Evolutionary conservation across 2,329 filamentous ascomycete genomes (phyloP).

Genomic region (Colletotrichum somersetense): DNA sequence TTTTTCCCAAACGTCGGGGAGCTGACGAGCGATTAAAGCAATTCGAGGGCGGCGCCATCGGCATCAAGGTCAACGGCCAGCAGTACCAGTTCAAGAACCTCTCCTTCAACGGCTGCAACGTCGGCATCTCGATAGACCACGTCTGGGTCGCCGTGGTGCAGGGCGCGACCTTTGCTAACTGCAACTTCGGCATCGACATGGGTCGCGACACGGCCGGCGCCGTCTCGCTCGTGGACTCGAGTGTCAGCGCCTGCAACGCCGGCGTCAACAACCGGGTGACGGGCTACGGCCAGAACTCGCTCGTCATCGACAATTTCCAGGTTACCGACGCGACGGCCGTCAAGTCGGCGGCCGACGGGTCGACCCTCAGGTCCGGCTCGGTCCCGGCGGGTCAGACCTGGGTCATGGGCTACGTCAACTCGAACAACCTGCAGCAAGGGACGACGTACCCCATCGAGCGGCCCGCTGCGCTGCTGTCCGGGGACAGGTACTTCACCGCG

Average conservation of each 20-base stretch:
- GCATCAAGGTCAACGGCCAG: conserved; percentile 49
- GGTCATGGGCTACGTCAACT: conserved; percentile 47
- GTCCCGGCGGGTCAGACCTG: conserved; percentile 46
- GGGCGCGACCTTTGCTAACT: conserved; percentile 47
- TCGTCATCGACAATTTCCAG: conserved; percentile 48
- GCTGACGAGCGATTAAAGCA: conserved; percentile 33
- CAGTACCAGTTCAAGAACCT: conserved; percentile 53
- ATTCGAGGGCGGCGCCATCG: conserved; percentile 51
- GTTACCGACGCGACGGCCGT: conserved; percentile 45
- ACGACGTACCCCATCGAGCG: conserved; percentile 49
- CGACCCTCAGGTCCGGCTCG: conserved; percentile 34
- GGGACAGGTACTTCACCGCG: conserved; percentile 48
- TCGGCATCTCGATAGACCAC: conserved; percentile 47
- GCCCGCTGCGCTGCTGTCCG: conserved; percentile 48
- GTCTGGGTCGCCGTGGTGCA: conserved; percentile 49
- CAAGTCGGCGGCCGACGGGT: conserved; percentile 43
- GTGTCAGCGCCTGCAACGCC: conserved; percentile 44
- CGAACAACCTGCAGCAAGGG: conserved; percentile 48
- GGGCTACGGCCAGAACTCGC: conserved; percentile 46
- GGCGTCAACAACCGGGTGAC: conserved; percentile 47
- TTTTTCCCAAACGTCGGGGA: not conserved
- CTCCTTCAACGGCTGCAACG: conserved; percentile 48
- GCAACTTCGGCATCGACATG: conserved; percentile 49
- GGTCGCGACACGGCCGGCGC: conserved; percentile 45
- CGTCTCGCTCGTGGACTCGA: conserved; percentile 49